phyloP scores from a whole-genome alignment of 1,139 yeast species.

The Eremothecium sinecaudum region DNA sequence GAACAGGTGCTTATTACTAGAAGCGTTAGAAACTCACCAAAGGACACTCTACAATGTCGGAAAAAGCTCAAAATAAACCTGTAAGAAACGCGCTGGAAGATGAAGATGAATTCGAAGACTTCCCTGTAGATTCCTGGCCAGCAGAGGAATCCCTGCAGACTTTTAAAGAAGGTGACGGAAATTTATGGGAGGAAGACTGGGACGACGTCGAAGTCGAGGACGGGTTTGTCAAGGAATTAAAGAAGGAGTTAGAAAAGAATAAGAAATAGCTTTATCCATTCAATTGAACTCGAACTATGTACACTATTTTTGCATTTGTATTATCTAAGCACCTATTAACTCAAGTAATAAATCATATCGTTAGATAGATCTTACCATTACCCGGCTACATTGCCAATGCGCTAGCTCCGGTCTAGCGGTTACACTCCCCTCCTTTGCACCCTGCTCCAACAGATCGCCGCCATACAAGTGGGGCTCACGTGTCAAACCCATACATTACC shows the following conservation, averaged over 20 bases:
- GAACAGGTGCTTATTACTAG: too few relatives aligned
- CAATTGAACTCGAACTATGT: too few relatives aligned
- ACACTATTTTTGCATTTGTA: slow-evolving; percentile 1
- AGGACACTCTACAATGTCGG: slow-evolving; percentile 6
- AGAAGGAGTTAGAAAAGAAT: slow-evolving; percentile 34
- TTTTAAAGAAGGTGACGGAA: slow-evolving; percentile 33
- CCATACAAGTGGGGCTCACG: too few relatives aligned
- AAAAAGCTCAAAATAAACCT: slow-evolving; percentile 6
- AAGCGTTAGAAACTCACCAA: too few relatives aligned
- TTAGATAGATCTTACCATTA: neutral
- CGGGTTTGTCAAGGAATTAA: slow-evolving; percentile 63
- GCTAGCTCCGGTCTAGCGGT: too few relatives aligned
- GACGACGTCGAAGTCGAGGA: slow-evolving; percentile 88
- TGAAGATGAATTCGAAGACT: slow-evolving; percentile 92
- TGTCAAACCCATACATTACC: too few relatives aligned
- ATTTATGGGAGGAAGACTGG: slow-evolving; percentile 94
- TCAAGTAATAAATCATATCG: neutral
- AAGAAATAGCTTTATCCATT: too few relatives aligned
- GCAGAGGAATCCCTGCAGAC: slow-evolving; percentile 37
- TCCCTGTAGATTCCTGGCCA: slow-evolving; percentile 73
- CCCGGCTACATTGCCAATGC: neutral
- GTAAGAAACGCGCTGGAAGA: slow-evolving; percentile 56
- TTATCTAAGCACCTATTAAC: neutral
- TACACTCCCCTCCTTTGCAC: too few relatives aligned
- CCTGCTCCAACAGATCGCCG: too few relatives aligned